These are phyloP conservation scores for Huntiella moniliformis DNA, from an alignment of 2,329 filamentous ascomycete species.

Conservation along the genomic window DNA sequence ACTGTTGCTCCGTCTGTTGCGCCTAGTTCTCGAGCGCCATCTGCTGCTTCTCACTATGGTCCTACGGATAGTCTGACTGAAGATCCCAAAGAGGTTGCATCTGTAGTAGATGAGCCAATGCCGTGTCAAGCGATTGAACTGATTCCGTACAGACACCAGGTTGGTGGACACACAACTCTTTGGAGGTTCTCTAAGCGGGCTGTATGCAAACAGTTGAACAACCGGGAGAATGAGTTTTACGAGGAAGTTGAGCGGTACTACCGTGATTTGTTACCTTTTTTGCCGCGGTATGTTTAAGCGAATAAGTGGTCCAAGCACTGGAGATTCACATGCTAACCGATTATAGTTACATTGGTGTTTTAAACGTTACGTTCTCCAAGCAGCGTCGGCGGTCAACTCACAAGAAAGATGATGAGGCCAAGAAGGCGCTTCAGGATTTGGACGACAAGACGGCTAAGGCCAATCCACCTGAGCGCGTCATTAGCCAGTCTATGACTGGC, in stretches of 20 bases:
- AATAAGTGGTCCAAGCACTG: not conserved
- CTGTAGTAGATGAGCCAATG: constrained; percentile 18
- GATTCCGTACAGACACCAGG: constrained; percentile 93
- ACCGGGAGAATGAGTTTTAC: constrained; percentile 96
- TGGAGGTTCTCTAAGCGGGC: constrained; percentile 91
- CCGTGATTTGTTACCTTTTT: constrained; percentile 71
- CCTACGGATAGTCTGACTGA: not conserved
- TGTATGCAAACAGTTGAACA: constrained; percentile 96
- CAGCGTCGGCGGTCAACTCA: constrained; percentile 45
- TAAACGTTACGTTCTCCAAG: constrained; percentile 91
- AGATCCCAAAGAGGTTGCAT: constrained; percentile 11
- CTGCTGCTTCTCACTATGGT: not conserved
- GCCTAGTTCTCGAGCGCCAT: not conserved
- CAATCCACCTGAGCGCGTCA: constrained; percentile 21
- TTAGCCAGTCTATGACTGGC: constrained; percentile 55
- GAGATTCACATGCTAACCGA: not conserved
- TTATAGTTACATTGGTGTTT: constrained; percentile 76
- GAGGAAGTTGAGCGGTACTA: constrained; percentile 86
- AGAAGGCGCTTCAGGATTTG: constrained; percentile 11
- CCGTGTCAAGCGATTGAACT: constrained; percentile 84
- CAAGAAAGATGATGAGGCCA: constrained; percentile 28
- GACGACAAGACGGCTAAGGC: not conserved
- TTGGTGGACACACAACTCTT: constrained; percentile 87
- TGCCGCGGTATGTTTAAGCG: constrained; percentile 49
- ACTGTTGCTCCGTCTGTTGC: not conserved